These are phyloP conservation scores for Acacia confusa DNA, from an alignment of 306 rosid species.

Conservation along the genomic window DNA sequence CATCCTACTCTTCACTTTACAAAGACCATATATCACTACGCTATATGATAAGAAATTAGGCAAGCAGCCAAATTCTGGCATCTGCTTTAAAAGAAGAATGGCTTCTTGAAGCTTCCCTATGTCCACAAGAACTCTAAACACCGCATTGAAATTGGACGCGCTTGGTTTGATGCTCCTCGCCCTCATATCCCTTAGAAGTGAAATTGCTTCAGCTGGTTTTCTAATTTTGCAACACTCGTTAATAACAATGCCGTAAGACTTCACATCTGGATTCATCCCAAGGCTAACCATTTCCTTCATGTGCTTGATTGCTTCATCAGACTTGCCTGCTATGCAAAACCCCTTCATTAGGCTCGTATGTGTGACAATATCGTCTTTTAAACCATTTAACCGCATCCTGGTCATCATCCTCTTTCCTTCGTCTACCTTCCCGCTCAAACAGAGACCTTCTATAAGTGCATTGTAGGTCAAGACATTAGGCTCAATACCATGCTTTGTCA, in stretches of 20 bases:
- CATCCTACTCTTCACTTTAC: constrained; percentile 45
- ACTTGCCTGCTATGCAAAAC: constrained; percentile 45
- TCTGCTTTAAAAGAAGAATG: constrained; percentile 48
- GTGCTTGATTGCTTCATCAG: constrained; percentile 44
- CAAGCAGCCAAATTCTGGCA: constrained; percentile 48
- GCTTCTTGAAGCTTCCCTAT: constrained; percentile 41
- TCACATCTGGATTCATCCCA: constrained; percentile 43
- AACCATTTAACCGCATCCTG: constrained; percentile 57
- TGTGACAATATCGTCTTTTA: constrained; percentile 46
- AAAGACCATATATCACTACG: constrained; percentile 43
- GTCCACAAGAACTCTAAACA: constrained; percentile 45
- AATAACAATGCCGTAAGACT: constrained; percentile 43
- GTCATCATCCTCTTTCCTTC: constrained; percentile 54
- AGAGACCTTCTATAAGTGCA: constrained; percentile 49
- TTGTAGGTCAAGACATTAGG: constrained; percentile 57
- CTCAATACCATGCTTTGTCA: constrained; percentile 40
- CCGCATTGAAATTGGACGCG: constrained; percentile 48
- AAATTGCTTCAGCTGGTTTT: constrained; percentile 44
- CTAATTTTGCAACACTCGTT: constrained; percentile 48
- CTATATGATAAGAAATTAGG: constrained; percentile 53
- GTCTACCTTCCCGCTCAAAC: constrained; percentile 45
- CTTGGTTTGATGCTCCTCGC: constrained; percentile 40
- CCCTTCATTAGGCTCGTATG: constrained; percentile 56
- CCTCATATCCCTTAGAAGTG: constrained; percentile 53
- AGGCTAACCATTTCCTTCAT: constrained; percentile 41